phyloP scores from a whole-genome alignment of 2,329 filamentous ascomycete species.

The Penicillium sp. region DNA sequence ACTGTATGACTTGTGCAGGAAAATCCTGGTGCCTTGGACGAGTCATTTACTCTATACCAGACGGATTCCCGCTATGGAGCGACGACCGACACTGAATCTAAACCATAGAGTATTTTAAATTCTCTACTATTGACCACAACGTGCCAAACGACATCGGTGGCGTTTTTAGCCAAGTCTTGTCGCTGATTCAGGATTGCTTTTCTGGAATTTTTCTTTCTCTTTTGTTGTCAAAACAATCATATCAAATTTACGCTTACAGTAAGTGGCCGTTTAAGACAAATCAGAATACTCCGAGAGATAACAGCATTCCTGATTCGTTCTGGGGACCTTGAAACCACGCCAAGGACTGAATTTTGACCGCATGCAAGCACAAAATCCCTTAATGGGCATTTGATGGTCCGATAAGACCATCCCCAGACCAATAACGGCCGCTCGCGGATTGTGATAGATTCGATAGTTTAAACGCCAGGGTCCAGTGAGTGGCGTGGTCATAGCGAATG shows the following conservation, averaged over 20 bases:
- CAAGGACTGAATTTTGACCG: constrained; percentile 10
- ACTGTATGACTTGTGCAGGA: background rate
- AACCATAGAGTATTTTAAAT: background rate
- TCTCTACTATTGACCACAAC: constrained; percentile 10
- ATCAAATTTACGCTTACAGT: background rate
- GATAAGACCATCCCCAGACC: constrained; percentile 16
- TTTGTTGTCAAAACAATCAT: background rate
- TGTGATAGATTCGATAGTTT: constrained; percentile 25
- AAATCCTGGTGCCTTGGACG: background rate
- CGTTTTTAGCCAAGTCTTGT: constrained; percentile 18
- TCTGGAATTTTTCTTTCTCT: background rate
- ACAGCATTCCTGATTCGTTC: constrained; percentile 21
- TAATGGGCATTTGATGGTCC: background rate
- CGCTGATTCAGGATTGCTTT: background rate
- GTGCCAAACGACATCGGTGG: constrained; percentile 25
- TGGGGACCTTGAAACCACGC: constrained; percentile 5
- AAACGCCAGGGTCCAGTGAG: constrained; percentile 4
- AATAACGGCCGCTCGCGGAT: constrained; percentile 11
- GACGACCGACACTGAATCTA: background rate
- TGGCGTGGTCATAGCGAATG: constrained; percentile 12
- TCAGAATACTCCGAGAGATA: constrained; percentile 17
- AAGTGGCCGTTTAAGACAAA: background rate
- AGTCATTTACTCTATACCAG: constrained; percentile 1
- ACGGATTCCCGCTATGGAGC: background rate
- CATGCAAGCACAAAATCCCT: constrained; percentile 10